Evolutionary conservation across 495 filamentous ascomycete species (phyloP), one percentile per base, ranked within the genome.

Genomic region (Annulohypoxylon maeteangense): DNA sequence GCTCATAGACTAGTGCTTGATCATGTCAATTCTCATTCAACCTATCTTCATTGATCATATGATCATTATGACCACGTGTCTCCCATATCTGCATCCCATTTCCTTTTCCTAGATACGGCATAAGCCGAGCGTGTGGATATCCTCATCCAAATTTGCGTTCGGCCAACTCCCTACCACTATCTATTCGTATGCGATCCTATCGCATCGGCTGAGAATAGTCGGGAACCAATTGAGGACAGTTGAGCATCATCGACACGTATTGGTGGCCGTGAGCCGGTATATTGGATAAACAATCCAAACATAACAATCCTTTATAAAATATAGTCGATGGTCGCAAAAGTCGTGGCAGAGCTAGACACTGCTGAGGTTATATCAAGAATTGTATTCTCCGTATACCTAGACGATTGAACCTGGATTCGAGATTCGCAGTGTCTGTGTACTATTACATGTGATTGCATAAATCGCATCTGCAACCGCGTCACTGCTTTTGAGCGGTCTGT

Each of bases 1-100:
- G 4, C 20, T 40, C 12, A 54, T 20, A 20, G 11, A 20, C 34
- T 11, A 18, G 29, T 36, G 51, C 48, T 68, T 40, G 22, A 31
- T 58, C 44, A 63, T 51, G 50, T 71, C 62, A 62, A 66, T 60
- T 62, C 38, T 70, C 67, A 50, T 74, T 65, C 50, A 69, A 32
- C 62, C 50, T 67, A 63, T 70, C 62, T 67, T 65, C 62, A 44
- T 67, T 25, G 60, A 57, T 53, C 58, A 25, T 38, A 66, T 60
- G 48, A 65, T 68, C 70, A 22, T 69, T 69, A 45, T 68, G 65
- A 68, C 55, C 60, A 56, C 42, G 55, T 65, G 42, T 58, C 59
- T 57, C 18, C 45, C 44, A 20, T 69, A 54, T 50, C 50, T 29
- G 22, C 22, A 8, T 66, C 12, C 18, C 18, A 8, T 51, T 47